These are phyloP conservation scores for Coffea canephora DNA, from an alignment of 257 asterid species.

Conservation along the genomic window DNA sequence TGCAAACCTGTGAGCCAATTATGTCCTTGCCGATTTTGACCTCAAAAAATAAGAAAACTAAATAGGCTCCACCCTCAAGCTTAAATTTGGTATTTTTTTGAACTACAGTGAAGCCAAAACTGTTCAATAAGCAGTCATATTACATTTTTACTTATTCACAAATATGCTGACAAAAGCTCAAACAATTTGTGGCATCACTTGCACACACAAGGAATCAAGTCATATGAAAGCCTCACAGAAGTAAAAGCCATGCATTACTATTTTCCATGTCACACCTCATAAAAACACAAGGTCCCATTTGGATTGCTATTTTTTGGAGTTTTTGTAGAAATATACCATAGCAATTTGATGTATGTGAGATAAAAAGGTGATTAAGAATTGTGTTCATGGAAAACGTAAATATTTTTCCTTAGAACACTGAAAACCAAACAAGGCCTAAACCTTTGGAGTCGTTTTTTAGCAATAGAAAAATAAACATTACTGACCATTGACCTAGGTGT, in stretches of 20 bases:
- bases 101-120: background rate
- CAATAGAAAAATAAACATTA: background rate
- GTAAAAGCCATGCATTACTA: background rate
- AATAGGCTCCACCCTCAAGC: background rate
- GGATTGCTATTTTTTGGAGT: too few species aligned
- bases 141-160: too few species aligned
- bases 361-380: too few species aligned
- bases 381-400: too few species aligned
- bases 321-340: too few species aligned
- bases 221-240: background rate
- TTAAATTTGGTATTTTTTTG: background rate
- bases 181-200: background rate
- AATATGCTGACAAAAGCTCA: background rate
- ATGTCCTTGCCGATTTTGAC: background rate
- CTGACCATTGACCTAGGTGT: constrained; percentile 81
- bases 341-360: too few species aligned
- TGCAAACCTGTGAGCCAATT: too few species aligned
- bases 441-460: background rate
- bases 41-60: background rate
- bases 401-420: too few species aligned
- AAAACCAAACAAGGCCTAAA: too few species aligned
- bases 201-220: background rate
- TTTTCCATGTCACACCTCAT: background rate
- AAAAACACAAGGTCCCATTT: too few species aligned
- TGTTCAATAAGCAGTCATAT: too few species aligned